Conservation (phyloP, 495 filamentous ascomycete species). For the Aspergillus hancockii region DNA sequence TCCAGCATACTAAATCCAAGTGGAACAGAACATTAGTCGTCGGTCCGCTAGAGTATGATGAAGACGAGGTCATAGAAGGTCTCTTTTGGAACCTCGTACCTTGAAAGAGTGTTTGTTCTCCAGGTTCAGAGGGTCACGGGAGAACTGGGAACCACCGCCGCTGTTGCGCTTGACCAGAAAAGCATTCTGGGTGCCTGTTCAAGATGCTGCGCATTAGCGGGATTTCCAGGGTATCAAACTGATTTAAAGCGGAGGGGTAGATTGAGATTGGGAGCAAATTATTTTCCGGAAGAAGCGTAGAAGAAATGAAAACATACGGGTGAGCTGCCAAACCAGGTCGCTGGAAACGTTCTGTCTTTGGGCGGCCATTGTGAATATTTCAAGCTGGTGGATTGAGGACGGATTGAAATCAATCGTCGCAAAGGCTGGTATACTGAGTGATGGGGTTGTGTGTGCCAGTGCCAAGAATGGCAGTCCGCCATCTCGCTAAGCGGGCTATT, state of each 20-base stretch:
- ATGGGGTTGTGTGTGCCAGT: conserved; percentile 36
- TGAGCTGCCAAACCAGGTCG: conserved; percentile 89
- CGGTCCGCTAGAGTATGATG: conserved; percentile 21
- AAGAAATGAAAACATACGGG: conserved; percentile 62
- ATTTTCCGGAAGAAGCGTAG: neutral
- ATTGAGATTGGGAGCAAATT: conserved; percentile 1
- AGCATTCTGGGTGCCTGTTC: conserved; percentile 72
- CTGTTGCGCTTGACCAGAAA: conserved; percentile 86
- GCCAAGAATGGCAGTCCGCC: conserved; percentile 30
- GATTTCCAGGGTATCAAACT: neutral
- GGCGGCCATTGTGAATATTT: conserved; percentile 44
- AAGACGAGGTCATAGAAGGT: neutral
- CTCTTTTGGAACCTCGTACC: conserved; percentile 48
- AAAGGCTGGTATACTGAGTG: conserved; percentile 15
- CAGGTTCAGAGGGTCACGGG: conserved; percentile 88
- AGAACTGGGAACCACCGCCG: conserved; percentile 80
- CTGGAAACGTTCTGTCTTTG: conserved; percentile 67
- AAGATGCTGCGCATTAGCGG: conserved; percentile 21
- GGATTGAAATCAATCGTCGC: conserved; percentile 28
- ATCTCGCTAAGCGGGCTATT: conserved; percentile 46
- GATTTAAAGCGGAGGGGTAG: neutral
- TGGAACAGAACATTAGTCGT: conserved; percentile 10
- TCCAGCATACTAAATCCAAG: conserved; percentile 71
- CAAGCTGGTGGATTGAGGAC: conserved; percentile 21
- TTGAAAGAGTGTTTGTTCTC: conserved; percentile 88